Conservation (phyloP, 2,329 filamentous ascomycete species). For the Aspergillus fischeri region DNA sequence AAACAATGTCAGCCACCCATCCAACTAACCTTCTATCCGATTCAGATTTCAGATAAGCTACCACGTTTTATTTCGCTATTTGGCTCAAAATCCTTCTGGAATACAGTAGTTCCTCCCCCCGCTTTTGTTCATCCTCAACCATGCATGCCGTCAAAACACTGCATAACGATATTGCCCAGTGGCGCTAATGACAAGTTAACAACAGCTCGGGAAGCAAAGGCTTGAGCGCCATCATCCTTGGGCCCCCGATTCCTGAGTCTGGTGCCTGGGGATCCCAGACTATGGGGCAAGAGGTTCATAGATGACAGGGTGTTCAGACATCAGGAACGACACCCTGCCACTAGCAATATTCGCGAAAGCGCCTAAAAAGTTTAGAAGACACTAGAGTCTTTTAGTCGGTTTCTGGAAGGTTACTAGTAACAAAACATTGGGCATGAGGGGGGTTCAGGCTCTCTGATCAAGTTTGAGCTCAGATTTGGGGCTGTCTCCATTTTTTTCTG, state of each 20-base stretch:
- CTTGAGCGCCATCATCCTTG: neutral
- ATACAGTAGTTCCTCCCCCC: neutral
- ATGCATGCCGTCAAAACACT: neutral
- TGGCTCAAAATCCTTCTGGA: neutral
- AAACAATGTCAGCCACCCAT: neutral
- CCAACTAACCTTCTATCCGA: neutral
- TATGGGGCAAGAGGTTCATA: neutral
- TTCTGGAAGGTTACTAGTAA: conserved; percentile 18
- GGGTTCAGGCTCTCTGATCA: neutral
- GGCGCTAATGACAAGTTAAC: neutral
- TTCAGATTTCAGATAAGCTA: neutral
- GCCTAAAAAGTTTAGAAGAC: neutral
- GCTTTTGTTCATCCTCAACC: neutral
- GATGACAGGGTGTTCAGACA: neutral
- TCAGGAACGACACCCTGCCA: too few relatives aligned
- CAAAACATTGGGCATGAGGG: conserved; percentile 4
- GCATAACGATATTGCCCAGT: neutral
- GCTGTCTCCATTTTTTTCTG: neutral
- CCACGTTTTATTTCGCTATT: neutral
- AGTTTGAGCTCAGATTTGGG: neutral
- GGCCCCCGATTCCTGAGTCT: neutral
- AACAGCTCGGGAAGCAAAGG: neutral
- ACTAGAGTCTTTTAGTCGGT: conserved; percentile 6
- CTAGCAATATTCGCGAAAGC: neutral
- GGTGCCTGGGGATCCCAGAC: neutral